Base-by-base conservation (phyloP, 305 asterid genomes). In the Fraxinus latifolia region DNA sequence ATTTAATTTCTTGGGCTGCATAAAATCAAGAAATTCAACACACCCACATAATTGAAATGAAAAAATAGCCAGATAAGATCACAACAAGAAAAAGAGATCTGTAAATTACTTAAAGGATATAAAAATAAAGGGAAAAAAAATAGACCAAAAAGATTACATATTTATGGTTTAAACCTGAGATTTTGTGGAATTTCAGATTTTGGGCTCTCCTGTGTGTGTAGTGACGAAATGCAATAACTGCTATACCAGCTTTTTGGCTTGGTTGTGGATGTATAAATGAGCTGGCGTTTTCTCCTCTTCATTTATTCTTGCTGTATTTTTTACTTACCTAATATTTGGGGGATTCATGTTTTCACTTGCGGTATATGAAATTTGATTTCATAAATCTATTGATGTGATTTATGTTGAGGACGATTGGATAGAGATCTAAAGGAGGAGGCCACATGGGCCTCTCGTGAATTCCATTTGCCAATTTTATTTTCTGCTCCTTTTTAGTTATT, bases 231-330 rank as follows among this genome's bases (percentile, higher is more conserved):
- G 83, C 83, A 77, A 80, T 77, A 67, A 86, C 84, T 47, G 71
- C 81, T 17, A 29, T 71, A 76, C 87, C 86, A 75, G 87, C 86
- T 82, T 84, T 80, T 73, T 77, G 75, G 83, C 82, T 80, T 71
- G 85, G 86, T 79, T 60, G 78, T 83, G 86, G 76, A 80, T 32
- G 78, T 80, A 44, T 74, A 79, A 75, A 83, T 84, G 80, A 72
- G 85, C 82, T 83, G 85, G 71, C 39, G 23, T 15, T 62, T 80
- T 47, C 50, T 3, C 17, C 55, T 23, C 33, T 23, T 65, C 34
- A 65, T 65, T 65, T 11, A 65, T 1, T 11, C 15, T 55, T 55
- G 67, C 27, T 55, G 67, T 55, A 19, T 55, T 55, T 70, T 70
- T 70, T 2, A 4, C 21, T 31, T 5, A 31, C 73, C 73, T 65